These are phyloP conservation scores for Friedmanniomyces endolithicus DNA, from an alignment of 495 filamentous ascomycete species.

Conservation along the genomic window DNA sequence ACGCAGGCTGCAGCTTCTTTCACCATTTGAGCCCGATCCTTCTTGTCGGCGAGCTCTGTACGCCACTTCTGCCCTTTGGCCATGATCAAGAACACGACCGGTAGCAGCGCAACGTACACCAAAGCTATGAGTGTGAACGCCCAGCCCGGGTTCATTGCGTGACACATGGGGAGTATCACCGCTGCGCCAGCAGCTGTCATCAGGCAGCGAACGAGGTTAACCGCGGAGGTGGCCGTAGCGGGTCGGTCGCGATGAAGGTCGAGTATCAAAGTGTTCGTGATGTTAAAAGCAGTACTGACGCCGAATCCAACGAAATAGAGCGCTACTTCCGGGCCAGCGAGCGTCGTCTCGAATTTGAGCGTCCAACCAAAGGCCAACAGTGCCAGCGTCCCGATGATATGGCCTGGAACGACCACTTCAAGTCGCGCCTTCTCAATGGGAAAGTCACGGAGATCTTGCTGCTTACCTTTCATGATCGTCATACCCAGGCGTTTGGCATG, in stretches of 20 bases:
- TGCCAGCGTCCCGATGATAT: conserved; percentile 13
- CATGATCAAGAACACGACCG: conserved; percentile 21
- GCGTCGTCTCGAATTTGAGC: conserved; percentile 15
- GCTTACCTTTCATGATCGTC: conserved; percentile 14
- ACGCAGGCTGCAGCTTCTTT: not conserved
- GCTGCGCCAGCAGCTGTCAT: conserved; percentile 27
- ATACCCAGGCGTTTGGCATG: conserved; percentile 17
- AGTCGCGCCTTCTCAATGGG: conserved; percentile 24
- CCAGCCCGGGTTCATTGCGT: conserved; percentile 28
- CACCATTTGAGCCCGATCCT: not conserved
- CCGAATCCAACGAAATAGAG: conserved; percentile 25
- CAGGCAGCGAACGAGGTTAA: conserved; percentile 28
- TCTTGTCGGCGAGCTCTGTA: not conserved
- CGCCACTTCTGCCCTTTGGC: conserved; percentile 10
- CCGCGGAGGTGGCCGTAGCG: conserved; percentile 28
- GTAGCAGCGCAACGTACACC: conserved; percentile 18
- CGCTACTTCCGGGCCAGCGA: conserved; percentile 22
- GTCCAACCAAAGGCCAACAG: conserved; percentile 26
- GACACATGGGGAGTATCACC: conserved; percentile 25
- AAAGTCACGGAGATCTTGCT: conserved; percentile 21
- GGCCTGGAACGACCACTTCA: conserved; percentile 21
- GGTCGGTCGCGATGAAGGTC: conserved; percentile 27
- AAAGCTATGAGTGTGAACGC: conserved; percentile 24
- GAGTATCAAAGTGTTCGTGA: conserved; percentile 26
- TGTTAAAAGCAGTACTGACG: conserved; percentile 18